A percentile compares a stretch with the other conserved stretches of the same genome.
Evolutionary conservation across 116 monocot species (phyloP).

Genomic region (Iris pallida): DNA sequence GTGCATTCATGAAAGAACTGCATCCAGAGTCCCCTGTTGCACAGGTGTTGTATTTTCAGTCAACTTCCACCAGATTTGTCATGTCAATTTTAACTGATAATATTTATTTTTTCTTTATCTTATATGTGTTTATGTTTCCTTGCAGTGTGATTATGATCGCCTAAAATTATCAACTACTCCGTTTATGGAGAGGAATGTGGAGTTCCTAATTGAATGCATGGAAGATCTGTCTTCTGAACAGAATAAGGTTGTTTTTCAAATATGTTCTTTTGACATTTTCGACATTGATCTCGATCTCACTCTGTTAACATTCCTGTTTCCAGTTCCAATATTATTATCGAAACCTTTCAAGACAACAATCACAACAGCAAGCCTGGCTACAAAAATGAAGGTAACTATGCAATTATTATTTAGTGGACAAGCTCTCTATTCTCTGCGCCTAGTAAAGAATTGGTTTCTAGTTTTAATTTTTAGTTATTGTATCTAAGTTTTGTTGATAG

Average conservation of each 20-base stretch:
- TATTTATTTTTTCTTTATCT: neutral
- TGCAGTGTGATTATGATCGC: conserved; percentile 78
- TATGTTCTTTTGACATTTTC: neutral
- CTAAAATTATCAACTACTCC: conserved; percentile 64
- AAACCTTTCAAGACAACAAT: conserved; percentile 83
- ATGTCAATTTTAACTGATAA: neutral
- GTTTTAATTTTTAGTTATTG: no score
- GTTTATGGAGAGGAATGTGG: conserved; percentile 87
- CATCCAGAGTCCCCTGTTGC: conserved; percentile 81
- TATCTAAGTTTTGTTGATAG: no score
- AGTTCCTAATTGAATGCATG: conserved; percentile 98
- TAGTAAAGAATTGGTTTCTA: no score
- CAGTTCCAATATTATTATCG: conserved; percentile 76
- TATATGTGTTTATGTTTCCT: neutral
- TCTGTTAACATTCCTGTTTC: conserved; percentile 7
- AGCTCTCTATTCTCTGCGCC: no score
- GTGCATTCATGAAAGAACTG: conserved; percentile 90
- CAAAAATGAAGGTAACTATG: conserved; percentile 49
- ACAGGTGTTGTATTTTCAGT: conserved; percentile 40
- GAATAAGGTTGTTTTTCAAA: conserved; percentile 58
- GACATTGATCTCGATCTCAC: neutral
- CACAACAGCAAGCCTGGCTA: conserved; percentile 90
- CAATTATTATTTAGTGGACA: no score
- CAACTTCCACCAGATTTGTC: neutral
- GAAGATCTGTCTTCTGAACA: conserved; percentile 93